Conservation (phyloP, 1,284 basidiomycete species). For the Puccinia horiana region DNA sequence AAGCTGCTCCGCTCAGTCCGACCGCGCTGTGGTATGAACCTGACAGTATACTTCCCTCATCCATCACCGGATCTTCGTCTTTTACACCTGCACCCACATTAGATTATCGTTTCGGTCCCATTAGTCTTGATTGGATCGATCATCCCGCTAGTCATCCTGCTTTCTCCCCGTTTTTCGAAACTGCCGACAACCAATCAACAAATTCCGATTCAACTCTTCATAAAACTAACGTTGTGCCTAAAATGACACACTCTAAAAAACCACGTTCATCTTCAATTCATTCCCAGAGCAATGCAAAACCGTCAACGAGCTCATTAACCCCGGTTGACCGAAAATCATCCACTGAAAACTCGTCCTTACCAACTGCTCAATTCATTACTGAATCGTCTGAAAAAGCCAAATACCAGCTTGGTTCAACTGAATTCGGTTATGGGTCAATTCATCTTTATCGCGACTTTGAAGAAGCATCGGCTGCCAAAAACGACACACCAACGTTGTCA, state of each 20-base stretch:
- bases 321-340: not conserved
- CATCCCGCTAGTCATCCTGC: constrained; percentile 43
- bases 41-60: constrained; percentile 27
- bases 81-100: constrained; percentile 47
- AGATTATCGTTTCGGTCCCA: constrained; percentile 49
- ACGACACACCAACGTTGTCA: not conserved
- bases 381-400: constrained; percentile 31
- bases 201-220: not conserved
- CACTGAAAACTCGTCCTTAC: constrained; percentile 1
- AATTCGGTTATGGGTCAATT: constrained; percentile 45
- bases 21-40: constrained; percentile 46
- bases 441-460: constrained; percentile 47
- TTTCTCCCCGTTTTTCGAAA: constrained; percentile 1
- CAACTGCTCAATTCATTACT: constrained; percentile 27
- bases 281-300: constrained; percentile 4
- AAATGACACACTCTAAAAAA: not conserved
- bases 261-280: not conserved
- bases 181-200: not conserved
- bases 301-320: constrained; percentile 17
- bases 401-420: constrained; percentile 47
- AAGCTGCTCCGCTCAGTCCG: constrained; percentile 29
- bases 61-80: not conserved
- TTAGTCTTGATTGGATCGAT: constrained; percentile 44
- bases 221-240: not conserved
- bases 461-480: constrained; percentile 24